Evolutionary conservation across 495 filamentous ascomycete species (phyloP), one percentile per base, ranked within the genome.

Genomic region (Arthonia radiata): DNA sequence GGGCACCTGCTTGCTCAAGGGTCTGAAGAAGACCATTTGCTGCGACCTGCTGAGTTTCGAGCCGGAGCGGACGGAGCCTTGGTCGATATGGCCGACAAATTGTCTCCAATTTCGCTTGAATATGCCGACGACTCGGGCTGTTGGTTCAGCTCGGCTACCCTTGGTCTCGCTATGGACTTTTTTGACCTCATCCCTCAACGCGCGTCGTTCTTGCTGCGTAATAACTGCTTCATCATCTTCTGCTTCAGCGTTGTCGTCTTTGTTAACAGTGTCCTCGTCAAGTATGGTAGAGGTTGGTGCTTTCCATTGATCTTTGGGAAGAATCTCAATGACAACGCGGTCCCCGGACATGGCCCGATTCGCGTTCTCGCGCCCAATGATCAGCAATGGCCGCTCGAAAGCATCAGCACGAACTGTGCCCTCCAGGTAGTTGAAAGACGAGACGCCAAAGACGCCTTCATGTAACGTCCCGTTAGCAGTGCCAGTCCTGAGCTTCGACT

Each of bases 71-170:
- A 78, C 72, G 9, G 89, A 91, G 9, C 67, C 74, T 11, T 72
- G 64, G 41, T 97, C 86, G 30, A 97, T 61, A 46, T 91, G 80
- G 8, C 86, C 86, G 18, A 97, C 86, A 38, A 94, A 93, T 43
- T 94, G 89, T 17, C 86, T 62, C 86, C 86, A 97, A 43, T 92
- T 92, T 18, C 89, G 63, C 46, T 91, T 92, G 37, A 83, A 62
- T 17, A 97, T 55, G 27, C 86, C 86, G 19, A 94, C 86, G 12
- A 94, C 77, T 44, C 62, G 72, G 8, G 89, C 89, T 13, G 86
- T 94, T 15, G 86, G 86, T 32, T 91, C 80, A 7, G 80, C 66
- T 24, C 62, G 63, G 17, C 75, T 75, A 50, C 92, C 89, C 2
- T 55, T 54, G 27, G 48, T 65, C 39, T 69, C 66, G n/a, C 69